Conservation (phyloP, 176 grass and related monocot genomes). For the Hordeum marinum region DNA sequence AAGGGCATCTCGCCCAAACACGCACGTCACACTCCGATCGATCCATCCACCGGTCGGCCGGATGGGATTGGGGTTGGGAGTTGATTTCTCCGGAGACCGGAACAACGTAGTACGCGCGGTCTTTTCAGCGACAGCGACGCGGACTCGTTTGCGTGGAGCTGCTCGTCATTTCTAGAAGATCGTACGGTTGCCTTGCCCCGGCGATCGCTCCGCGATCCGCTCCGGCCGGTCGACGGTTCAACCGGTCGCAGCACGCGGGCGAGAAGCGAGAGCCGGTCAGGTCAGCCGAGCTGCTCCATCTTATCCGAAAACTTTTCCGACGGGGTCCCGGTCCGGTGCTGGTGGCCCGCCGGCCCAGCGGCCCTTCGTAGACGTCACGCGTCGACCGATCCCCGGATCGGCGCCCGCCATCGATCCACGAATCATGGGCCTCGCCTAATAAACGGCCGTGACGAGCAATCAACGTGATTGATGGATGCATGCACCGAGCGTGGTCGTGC, state of each 20-base stretch:
- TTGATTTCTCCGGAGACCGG: background rate
- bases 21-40: background rate
- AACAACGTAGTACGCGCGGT: background rate
- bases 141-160: constrained; percentile 5
- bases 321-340: background rate
- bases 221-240: constrained; percentile 31
- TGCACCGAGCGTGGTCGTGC: background rate
- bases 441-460: background rate
- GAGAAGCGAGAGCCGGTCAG: background rate
- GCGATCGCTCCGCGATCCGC: constrained; percentile 15
- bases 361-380: background rate
- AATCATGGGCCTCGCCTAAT: background rate
- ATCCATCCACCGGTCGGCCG: background rate
- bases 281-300: background rate
- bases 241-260: constrained; percentile 15
- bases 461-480: background rate
- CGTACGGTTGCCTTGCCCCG: background rate
- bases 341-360: background rate
- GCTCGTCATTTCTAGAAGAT: background rate
- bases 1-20: background rate
- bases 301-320: constrained; percentile 35
- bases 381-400: background rate
- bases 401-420: background rate
- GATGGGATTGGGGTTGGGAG: background rate
- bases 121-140: constrained; percentile 23